phyloP scores from a whole-genome alignment of 1,139 yeast species.

The Eremothecium gossypii region DNA sequence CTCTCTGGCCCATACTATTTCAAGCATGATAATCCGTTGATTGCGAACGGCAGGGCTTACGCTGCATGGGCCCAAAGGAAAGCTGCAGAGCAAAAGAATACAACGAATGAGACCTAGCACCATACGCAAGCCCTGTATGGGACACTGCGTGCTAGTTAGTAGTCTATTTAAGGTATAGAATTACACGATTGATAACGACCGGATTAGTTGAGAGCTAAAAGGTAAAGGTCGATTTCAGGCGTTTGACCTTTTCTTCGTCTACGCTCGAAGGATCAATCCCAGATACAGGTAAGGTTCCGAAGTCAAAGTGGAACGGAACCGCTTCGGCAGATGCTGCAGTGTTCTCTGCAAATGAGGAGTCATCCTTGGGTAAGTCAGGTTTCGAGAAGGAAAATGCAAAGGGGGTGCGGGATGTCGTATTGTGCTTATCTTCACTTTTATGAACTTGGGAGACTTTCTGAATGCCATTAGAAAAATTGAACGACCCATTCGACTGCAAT shows the following conservation, averaged over 20 bases:
- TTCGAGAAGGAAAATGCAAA: not conserved
- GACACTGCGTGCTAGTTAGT: no score
- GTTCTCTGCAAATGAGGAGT: not conserved
- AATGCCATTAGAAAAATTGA: no score
- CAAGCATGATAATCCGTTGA: not conserved
- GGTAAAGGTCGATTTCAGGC: constrained; percentile 14
- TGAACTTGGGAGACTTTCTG: no score
- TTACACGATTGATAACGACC: no score
- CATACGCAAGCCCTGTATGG: no score
- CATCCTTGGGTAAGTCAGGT: not conserved
- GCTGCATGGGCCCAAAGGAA: not conserved
- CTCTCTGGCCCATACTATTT: constrained; percentile 1
- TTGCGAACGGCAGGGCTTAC: not conserved
- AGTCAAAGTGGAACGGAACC: constrained; percentile 8
- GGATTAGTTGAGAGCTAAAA: constrained; percentile 11
- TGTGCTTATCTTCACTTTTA: not conserved
- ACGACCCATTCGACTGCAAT: no score
- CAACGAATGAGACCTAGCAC: no score
- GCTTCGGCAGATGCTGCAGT: not conserved
- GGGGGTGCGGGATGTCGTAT: not conserved
- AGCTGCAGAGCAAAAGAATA: no score
- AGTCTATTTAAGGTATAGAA: no score
- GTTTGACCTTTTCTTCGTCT: constrained; percentile 18
- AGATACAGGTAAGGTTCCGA: constrained; percentile 19
- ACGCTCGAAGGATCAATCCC: constrained; percentile 11